Conservation (phyloP, 768 basidiomycete species). For the Leccinum obscurum region DNA sequence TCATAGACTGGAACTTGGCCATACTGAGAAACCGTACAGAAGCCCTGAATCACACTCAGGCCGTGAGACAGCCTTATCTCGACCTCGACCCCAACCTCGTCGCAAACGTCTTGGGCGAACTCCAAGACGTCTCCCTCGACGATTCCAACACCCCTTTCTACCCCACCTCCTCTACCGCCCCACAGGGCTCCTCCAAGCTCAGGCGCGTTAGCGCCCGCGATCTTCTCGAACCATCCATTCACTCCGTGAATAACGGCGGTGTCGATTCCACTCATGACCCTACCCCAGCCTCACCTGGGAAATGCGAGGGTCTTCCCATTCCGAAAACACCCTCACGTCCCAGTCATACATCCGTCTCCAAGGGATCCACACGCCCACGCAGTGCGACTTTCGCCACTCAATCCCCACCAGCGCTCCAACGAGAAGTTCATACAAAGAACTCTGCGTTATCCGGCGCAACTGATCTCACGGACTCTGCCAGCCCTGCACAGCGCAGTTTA, state of each 20-base stretch:
- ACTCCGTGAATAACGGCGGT: constrained; percentile 8
- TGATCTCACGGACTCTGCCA: constrained; percentile 2
- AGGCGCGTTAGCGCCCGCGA: constrained; percentile 26
- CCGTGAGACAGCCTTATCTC: constrained; percentile 26
- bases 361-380: constrained; percentile 16
- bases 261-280: constrained; percentile 4
- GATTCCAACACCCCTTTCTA: constrained; percentile 13
- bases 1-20: constrained; percentile 50
- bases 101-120: constrained; percentile 22
- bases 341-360: constrained; percentile 19
- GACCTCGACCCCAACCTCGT: constrained; percentile 28
- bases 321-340: constrained; percentile 23
- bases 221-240: constrained; percentile 22
- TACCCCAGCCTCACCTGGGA: constrained; percentile 10
- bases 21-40: constrained; percentile 36
- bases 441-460: background rate
- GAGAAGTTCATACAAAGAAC: constrained; percentile 6
- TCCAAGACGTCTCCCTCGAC: constrained; percentile 16
- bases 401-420: constrained; percentile 6
- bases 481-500: constrained; percentile 1
- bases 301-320: constrained; percentile 8
- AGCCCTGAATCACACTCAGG: constrained; percentile 5
- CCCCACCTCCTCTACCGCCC: constrained; percentile 2
- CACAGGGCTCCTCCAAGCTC: constrained; percentile 5
- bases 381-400: constrained; percentile 16